A percentile compares a stretch with the other conserved stretches of the same genome.
Evolutionary conservation across 768 basidiomycete genomes (phyloP).

Genomic region (Hirschioporus abietinus): DNA sequence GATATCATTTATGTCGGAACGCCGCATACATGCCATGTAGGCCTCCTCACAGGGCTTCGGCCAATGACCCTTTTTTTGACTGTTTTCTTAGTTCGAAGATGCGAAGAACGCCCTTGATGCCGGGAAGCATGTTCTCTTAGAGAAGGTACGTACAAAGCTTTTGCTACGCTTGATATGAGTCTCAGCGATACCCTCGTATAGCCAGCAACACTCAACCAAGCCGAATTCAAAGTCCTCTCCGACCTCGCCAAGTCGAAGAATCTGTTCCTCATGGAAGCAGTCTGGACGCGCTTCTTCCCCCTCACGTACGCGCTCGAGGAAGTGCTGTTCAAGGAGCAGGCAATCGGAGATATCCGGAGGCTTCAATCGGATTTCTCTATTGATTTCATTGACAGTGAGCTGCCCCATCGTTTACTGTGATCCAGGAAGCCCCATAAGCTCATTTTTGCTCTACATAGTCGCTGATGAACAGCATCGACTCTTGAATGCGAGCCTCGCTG

Average conservation of each 20-base stretch:
- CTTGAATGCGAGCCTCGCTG: slow-evolving; percentile 14
- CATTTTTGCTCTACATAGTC: neutral
- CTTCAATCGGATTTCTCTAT: slow-evolving; percentile 15
- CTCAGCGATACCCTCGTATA: too few relatives aligned
- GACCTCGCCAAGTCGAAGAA: slow-evolving; percentile 13
- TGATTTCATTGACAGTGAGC: slow-evolving; percentile 3
- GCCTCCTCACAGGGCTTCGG: neutral
- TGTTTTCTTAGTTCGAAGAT: slow-evolving; percentile 8
- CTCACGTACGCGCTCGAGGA: slow-evolving; percentile 11
- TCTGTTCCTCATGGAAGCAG: slow-evolving; percentile 12
- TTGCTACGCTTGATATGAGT: too few relatives aligned
- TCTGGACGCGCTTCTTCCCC: slow-evolving; percentile 20
- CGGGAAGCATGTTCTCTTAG: slow-evolving; percentile 17
- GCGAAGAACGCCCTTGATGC: slow-evolving; percentile 14
- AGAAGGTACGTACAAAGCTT: slow-evolving; percentile 12
- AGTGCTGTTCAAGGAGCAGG: slow-evolving; percentile 11
- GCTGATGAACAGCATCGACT: slow-evolving; percentile 8
- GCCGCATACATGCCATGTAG: slow-evolving; percentile 15
- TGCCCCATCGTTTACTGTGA: too few relatives aligned
- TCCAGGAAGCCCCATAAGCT: neutral
- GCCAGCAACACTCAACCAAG: slow-evolving; percentile 15
- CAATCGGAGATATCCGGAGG: slow-evolving; percentile 13
- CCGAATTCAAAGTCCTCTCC: slow-evolving; percentile 10
- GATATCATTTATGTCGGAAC: slow-evolving; percentile 18
- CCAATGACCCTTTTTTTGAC: neutral